Percentiles rank a stretch among this genome's conserved stretches.
These are phyloP conservation scores for Colletotrichum graminicola DNA, from an alignment of 2,329 filamentous ascomycete species.

Conservation along the genomic window DNA sequence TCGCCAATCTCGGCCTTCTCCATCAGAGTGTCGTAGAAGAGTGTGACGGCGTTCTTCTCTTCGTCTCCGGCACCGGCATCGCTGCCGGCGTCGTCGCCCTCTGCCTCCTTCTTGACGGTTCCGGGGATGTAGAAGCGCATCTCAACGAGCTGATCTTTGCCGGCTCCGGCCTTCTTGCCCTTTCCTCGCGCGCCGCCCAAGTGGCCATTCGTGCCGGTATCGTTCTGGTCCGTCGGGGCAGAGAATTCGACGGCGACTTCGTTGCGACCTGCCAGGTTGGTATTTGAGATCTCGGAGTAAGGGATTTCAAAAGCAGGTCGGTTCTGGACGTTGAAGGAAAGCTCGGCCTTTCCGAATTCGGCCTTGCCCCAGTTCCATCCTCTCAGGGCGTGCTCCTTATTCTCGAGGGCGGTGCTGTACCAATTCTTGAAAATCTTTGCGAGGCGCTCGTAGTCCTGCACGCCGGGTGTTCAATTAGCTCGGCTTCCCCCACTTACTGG, in stretches of 20 bases:
- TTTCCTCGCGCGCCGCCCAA: slow-evolving; percentile 79
- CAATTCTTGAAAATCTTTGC: slow-evolving; percentile 96
- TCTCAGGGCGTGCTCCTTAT: slow-evolving; percentile 91
- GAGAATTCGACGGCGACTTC: slow-evolving; percentile 97
- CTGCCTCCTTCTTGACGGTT: slow-evolving; percentile 80
- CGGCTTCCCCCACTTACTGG: background rate
- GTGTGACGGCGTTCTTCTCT: slow-evolving; percentile 93
- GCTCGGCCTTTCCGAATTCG: slow-evolving; percentile 94
- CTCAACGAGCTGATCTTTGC: slow-evolving; percentile 93
- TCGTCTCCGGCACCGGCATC: slow-evolving; percentile 72
- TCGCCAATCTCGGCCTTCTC: slow-evolving; percentile 99
- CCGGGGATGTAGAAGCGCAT: slow-evolving; percentile 99
- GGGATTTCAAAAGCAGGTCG: slow-evolving; percentile 96
- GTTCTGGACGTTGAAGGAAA: slow-evolving; percentile 97
- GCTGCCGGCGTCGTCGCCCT: slow-evolving; percentile 79
- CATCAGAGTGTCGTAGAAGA: slow-evolving; percentile 99
- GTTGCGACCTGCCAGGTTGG: slow-evolving; percentile 96
- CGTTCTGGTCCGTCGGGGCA: slow-evolving; percentile 77
- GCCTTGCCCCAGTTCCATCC: slow-evolving; percentile 99
- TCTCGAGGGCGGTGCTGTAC: slow-evolving; percentile 94
- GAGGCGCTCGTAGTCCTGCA: slow-evolving; percentile 87
- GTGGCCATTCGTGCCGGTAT: slow-evolving; percentile 79
- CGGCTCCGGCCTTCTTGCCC: slow-evolving; percentile 90
- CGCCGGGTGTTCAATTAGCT: background rate
- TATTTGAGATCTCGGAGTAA: slow-evolving; percentile 97